Conservation (phyloP, 2,329 filamentous ascomycete genomes). For the Aotearoamyces nothofagi region DNA sequence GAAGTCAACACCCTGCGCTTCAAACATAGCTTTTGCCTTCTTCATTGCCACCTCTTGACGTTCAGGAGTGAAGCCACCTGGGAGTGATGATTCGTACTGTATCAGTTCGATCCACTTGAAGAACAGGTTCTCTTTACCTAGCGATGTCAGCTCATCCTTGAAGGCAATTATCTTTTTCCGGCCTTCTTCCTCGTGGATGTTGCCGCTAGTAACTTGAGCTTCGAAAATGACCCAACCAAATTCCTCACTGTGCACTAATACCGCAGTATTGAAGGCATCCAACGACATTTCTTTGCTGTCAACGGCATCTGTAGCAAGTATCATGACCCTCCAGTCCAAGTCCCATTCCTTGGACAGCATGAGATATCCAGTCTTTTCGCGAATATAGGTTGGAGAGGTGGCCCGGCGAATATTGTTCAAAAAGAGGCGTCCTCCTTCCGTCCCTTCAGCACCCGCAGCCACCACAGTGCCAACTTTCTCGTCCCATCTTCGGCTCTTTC, state of each 20-base stretch:
- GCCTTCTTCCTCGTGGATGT: conserved; percentile 42
- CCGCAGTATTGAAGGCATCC: conserved; percentile 55
- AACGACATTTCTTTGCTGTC: conserved; percentile 42
- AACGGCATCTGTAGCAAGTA: conserved; percentile 53
- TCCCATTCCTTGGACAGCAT: conserved; percentile 80
- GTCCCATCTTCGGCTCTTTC: conserved; percentile 63
- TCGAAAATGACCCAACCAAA: conserved; percentile 61
- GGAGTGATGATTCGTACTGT: conserved; percentile 68
- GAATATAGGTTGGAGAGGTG: conserved; percentile 49
- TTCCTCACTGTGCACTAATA: conserved; percentile 52
- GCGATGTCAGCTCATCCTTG: conserved; percentile 54
- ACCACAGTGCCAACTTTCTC: conserved; percentile 36
- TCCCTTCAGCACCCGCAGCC: conserved; percentile 22
- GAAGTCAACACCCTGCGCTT: conserved; percentile 64
- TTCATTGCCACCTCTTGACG: conserved; percentile 57
- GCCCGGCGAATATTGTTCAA: conserved; percentile 50
- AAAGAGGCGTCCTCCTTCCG: conserved; percentile 39
- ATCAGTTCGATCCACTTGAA: conserved; percentile 88
- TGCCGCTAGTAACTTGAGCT: conserved; percentile 31
- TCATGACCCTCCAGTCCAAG: conserved; percentile 72
- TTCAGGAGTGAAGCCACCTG: conserved; percentile 64
- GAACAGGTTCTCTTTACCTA: conserved; percentile 81
- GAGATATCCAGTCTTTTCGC: conserved; percentile 73
- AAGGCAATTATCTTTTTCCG: conserved; percentile 67
- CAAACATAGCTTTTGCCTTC: conserved; percentile 64